Evolutionary conservation across 441 rosid genomes (phyloP).

Genomic region (Kokia cookei): DNA sequence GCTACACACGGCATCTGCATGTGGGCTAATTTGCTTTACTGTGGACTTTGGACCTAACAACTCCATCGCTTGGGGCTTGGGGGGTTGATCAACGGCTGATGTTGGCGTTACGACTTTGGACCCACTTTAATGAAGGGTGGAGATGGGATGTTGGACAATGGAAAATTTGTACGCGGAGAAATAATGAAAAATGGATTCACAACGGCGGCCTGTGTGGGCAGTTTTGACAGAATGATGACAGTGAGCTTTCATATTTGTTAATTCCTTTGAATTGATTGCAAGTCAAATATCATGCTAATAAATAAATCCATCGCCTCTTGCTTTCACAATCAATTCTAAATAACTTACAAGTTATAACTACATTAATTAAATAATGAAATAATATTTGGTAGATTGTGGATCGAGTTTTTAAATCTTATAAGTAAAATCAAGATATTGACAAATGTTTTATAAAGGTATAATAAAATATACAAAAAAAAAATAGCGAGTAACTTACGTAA

Average conservation of each 20-base stretch:
- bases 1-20: slow-evolving; percentile 26
- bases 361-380: background rate
- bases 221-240: slow-evolving; percentile 11
- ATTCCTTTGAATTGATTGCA: background rate
- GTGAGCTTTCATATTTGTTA: background rate
- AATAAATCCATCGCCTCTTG: background rate
- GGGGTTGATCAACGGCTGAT: slow-evolving; percentile 11
- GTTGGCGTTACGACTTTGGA: background rate
- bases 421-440: no score
- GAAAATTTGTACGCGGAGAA: slow-evolving; percentile 14
- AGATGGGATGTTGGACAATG: background rate
- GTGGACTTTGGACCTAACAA: background rate
- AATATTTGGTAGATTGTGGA: background rate
- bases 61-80: background rate
- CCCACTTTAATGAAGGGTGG: slow-evolving; percentile 5
- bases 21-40: slow-evolving; percentile 5
- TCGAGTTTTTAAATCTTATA: no score
- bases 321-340: no score
- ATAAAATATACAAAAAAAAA: no score
- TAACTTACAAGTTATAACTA: no score
- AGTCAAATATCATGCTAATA: background rate
- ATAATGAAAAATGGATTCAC: background rate
- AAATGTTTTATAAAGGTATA: no score
- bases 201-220: background rate
- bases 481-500: no score